Percentiles rank a stretch among this genome's conserved stretches.
Evolutionary conservation across 495 filamentous ascomycete species (phyloP).

Genomic region (Viridothelium virens): DNA sequence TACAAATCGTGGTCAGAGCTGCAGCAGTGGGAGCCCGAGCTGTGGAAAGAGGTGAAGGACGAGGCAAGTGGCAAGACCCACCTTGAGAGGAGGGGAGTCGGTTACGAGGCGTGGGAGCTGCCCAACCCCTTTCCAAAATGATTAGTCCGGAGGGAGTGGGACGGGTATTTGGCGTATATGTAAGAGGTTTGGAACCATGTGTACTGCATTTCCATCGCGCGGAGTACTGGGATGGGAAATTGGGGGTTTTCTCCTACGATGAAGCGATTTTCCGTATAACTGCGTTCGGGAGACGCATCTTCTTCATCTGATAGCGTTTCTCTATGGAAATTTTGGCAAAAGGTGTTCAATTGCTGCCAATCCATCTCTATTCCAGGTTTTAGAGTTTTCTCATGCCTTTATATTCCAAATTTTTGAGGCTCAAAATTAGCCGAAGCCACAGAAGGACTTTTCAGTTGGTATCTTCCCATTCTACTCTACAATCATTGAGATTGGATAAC

Average conservation of each 20-base stretch:
- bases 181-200: background rate
- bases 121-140: background rate
- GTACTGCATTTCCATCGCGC: background rate
- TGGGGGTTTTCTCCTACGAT: background rate
- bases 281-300: background rate
- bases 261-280: background rate
- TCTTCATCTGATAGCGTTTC: background rate
- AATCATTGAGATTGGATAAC: too few relatives aligned
- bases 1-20: conserved; percentile 19
- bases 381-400: too few relatives aligned
- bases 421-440: too few relatives aligned
- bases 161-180: background rate
- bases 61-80: background rate
- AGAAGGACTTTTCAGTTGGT: too few relatives aligned
- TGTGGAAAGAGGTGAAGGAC: background rate
- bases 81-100: background rate
- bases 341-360: too few relatives aligned
- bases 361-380: too few relatives aligned
- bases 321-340: too few relatives aligned
- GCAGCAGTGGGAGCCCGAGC: conserved; percentile 6
- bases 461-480: too few relatives aligned
- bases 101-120: conserved; percentile 7
- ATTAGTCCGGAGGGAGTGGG: background rate
- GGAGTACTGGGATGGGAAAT: background rate
- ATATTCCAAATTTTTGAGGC: too few relatives aligned